Conservation (phyloP, 345 rosid genomes). For the Raphanus raphanistrum region DNA sequence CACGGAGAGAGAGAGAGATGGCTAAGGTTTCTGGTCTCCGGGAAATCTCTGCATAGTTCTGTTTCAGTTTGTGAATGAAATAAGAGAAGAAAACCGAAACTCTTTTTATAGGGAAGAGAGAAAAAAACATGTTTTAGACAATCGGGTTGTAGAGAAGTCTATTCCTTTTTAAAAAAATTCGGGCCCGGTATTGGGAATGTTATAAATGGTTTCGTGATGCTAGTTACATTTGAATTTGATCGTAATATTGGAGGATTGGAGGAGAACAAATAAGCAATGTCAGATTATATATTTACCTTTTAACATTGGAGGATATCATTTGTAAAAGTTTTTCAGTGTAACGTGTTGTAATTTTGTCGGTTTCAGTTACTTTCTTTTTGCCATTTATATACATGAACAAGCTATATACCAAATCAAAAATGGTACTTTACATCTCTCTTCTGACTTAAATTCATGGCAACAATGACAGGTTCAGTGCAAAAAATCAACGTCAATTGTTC, state of each 20-base stretch:
- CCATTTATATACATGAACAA: background rate
- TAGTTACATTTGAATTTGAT: constrained; percentile 14
- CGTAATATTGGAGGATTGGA: constrained; percentile 25
- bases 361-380: background rate
- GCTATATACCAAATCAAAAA: background rate
- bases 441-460: background rate
- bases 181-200: too few species aligned
- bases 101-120: too few species aligned
- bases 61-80: too few species aligned
- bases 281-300: background rate
- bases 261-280: constrained; percentile 15
- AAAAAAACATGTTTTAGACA: too few species aligned
- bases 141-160: too few species aligned
- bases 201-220: background rate
- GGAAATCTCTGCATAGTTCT: too few species aligned
- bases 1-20: too few species aligned
- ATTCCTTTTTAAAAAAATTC: too few species aligned
- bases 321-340: constrained; percentile 5
- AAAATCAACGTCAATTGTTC: background rate
- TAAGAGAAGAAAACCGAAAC: too few species aligned
- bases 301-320: background rate
- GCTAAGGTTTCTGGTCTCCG: too few species aligned
- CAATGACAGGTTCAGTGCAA: background rate
- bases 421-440: background rate
- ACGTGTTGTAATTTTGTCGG: constrained; percentile 7